These are phyloP conservation scores for Tephrocybe sp. DNA, from an alignment of 768 basidiomycete species.

Conservation along the genomic window DNA sequence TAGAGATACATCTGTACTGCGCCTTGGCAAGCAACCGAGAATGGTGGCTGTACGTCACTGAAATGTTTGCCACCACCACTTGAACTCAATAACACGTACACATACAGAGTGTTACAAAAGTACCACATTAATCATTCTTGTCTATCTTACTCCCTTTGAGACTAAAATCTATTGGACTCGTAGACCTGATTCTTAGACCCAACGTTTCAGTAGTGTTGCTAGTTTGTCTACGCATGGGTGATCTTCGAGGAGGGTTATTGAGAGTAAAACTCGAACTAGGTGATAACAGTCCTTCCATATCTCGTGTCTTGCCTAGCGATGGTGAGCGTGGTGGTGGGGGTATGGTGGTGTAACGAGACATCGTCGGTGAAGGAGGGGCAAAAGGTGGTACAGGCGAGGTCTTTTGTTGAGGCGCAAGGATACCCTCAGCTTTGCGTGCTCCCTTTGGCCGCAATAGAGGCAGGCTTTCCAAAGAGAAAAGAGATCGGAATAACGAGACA, in stretches of 20 bases:
- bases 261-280: constrained; percentile 35
- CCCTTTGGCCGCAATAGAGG: constrained; percentile 40
- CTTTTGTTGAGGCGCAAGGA: constrained; percentile 66
- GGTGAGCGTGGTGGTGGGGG: constrained; percentile 37
- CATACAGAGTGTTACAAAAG: not conserved
- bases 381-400: constrained; percentile 30
- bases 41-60: not conserved
- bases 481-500: constrained; percentile 66
- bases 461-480: constrained; percentile 46
- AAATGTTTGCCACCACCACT: constrained; percentile 2
- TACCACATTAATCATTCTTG: not conserved
- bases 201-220: constrained; percentile 17
- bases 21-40: not conserved
- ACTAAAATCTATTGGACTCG: constrained; percentile 15
- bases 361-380: constrained; percentile 27
- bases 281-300: constrained; percentile 28
- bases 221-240: constrained; percentile 22
- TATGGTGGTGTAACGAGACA: constrained; percentile 16
- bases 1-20: constrained; percentile 64
- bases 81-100: not conserved
- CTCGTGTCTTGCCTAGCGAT: constrained; percentile 26
- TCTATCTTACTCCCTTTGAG: constrained; percentile 8
- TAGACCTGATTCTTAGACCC: constrained; percentile 26
- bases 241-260: constrained; percentile 37
- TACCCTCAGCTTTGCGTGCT: constrained; percentile 55